Conservation (phyloP, 441 rosid genomes). For the Aquilaria agallochum region DNA sequence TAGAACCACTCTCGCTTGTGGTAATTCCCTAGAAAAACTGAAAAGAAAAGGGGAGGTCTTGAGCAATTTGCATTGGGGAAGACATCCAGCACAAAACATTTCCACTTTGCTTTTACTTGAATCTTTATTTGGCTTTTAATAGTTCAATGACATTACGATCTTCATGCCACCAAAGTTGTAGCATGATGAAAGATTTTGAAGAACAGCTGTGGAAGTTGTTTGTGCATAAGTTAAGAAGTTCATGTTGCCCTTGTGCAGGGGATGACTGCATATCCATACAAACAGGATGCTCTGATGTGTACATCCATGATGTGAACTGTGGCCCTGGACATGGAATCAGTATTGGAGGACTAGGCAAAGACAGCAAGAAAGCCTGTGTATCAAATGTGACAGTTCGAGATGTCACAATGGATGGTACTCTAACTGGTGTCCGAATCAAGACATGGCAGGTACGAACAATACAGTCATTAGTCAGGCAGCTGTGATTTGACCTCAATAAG, state of each 20-base stretch:
- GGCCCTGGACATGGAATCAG: constrained; percentile 96
- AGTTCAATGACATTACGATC: no score
- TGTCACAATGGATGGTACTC: constrained; percentile 55
- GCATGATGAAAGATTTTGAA: no score
- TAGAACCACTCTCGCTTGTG: constrained; percentile 48
- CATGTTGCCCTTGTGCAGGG: constrained; percentile 36
- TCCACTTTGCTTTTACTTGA: no score
- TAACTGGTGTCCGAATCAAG: constrained; percentile 81
- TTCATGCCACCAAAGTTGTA: no score
- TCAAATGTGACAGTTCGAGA: constrained; percentile 76
- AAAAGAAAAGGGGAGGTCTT: neutral
- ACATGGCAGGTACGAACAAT: constrained; percentile 75
- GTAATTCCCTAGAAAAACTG: constrained; percentile 21
- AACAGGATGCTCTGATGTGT: constrained; percentile 73
- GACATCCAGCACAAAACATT: no score
- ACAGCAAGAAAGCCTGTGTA: constrained; percentile 71
- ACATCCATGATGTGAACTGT: constrained; percentile 64
- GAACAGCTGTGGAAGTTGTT: no score
- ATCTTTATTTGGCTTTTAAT: no score
- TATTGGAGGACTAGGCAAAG: constrained; percentile 80
- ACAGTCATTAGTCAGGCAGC: neutral
- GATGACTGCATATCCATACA: constrained; percentile 86
- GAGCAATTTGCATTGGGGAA: no score
- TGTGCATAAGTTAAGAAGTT: neutral
- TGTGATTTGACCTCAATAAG: neutral